Evolutionary conservation across 75 land plant species (phyloP).

Genomic region (Pinus tabuliformis): DNA sequence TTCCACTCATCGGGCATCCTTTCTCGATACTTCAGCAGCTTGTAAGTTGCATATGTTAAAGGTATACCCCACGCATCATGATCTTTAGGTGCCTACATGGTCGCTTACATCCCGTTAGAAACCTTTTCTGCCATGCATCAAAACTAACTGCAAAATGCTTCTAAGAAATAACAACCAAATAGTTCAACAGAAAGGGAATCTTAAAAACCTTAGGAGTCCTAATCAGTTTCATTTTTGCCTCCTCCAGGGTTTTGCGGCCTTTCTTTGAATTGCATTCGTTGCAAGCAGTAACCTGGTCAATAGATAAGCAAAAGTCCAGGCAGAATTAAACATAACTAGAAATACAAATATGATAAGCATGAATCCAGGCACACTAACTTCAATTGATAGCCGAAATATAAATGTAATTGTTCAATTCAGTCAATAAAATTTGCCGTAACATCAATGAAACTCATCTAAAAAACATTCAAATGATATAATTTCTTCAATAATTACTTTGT

Average conservation of each 20-base stretch:
- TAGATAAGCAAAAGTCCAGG: background rate
- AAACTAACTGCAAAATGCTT: background rate
- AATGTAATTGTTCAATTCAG: background rate
- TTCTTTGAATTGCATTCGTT: conserved; percentile 78
- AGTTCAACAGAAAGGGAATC: background rate
- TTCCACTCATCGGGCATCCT: conserved; percentile 65
- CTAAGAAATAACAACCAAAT: conserved; percentile 10
- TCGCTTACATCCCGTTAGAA: conserved; percentile 1
- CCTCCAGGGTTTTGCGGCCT: conserved; percentile 78
- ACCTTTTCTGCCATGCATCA: background rate
- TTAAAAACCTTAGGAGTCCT: conserved; percentile 63
- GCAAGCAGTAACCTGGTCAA: conserved; percentile 78
- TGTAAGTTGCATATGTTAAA: conserved; percentile 47
- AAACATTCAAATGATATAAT: background rate
- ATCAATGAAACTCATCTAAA: background rate
- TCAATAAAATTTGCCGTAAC: too few species aligned
- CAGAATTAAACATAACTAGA: too few species aligned
- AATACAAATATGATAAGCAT: background rate
- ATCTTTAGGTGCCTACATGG: conserved; percentile 67
- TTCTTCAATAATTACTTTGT: background rate
- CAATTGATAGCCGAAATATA: background rate
- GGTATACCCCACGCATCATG: conserved; percentile 55
- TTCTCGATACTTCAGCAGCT: conserved; percentile 40
- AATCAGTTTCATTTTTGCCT: conserved; percentile 75
- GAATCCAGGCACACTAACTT: background rate